These are phyloP conservation scores for Phytophthora quininea DNA, from an alignment of 352 stramenopile genomes.

Conservation along the genomic window DNA sequence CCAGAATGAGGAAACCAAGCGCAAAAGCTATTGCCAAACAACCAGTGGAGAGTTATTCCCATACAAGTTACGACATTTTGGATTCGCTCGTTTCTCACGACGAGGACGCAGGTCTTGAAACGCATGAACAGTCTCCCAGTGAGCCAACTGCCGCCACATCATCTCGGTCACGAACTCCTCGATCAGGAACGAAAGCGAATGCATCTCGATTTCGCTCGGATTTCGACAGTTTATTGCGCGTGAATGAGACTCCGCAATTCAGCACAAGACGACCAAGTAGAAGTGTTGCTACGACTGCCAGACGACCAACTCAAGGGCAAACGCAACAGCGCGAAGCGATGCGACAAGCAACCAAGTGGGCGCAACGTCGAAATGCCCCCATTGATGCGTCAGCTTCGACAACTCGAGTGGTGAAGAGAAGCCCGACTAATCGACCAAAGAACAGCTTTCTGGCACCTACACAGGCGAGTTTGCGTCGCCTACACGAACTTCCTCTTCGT, in stretches of 20 bases:
- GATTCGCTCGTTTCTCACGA: conserved; percentile 35
- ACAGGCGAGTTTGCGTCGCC: conserved; percentile 65
- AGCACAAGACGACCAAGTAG: conserved; percentile 27
- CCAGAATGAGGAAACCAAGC: conserved; percentile 7
- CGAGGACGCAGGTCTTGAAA: conserved; percentile 21
- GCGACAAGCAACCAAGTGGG: conserved; percentile 35
- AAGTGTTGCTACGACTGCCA: conserved; percentile 10
- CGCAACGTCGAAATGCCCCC: conserved; percentile 25
- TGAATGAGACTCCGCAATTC: conserved; percentile 27
- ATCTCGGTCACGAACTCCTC: conserved; percentile 10
- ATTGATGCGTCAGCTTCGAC: conserved; percentile 35
- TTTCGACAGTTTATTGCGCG: conserved; percentile 53
- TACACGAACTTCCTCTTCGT: conserved; percentile 36
- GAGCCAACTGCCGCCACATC: conserved; percentile 29
- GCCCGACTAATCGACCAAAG: conserved; percentile 28
- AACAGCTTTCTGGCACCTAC: conserved; percentile 74
- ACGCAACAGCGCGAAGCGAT: conserved; percentile 32
- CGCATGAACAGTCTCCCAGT: conserved; percentile 32
- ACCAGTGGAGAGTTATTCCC: neutral
- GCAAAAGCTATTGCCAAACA: no score
- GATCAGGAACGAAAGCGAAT: conserved; percentile 9
- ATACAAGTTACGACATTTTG: conserved; percentile 43
- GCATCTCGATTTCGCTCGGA: conserved; percentile 30
- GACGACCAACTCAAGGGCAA: conserved; percentile 27
- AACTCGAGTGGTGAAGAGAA: conserved; percentile 20